Evolutionary conservation across 2,329 filamentous ascomycete species (phyloP).

Genomic region (Aspergillus pseudoviridinutans): DNA sequence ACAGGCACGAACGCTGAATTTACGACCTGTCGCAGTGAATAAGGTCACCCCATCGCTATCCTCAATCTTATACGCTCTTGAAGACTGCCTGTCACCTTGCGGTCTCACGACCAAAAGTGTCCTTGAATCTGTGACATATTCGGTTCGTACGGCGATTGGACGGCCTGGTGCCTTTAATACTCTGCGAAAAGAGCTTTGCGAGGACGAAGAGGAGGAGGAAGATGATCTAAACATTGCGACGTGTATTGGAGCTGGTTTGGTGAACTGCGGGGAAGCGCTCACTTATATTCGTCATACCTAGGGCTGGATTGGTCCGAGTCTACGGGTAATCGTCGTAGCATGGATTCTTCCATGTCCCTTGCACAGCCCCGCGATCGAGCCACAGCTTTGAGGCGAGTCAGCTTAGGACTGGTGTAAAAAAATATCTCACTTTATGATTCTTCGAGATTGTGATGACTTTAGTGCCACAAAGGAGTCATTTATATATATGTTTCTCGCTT

Average conservation of each 20-base stretch:
- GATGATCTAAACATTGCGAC: background rate
- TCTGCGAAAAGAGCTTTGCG: conserved; percentile 4
- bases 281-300: background rate
- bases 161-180: conserved; percentile 11
- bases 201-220: background rate
- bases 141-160: conserved; percentile 20
- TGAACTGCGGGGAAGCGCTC: background rate
- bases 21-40: conserved; percentile 24
- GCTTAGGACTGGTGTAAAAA: background rate
- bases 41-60: conserved; percentile 18
- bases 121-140: conserved; percentile 20
- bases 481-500: background rate
- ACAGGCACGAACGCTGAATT: conserved; percentile 18
- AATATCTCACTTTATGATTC: background rate
- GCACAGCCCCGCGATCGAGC: background rate
- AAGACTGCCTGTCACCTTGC: conserved; percentile 14
- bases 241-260: background rate
- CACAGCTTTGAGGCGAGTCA: background rate
- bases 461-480: background rate
- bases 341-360: background rate
- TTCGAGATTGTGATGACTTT: background rate
- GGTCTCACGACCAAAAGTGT: conserved; percentile 19
- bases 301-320: background rate
- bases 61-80: conserved; percentile 13
- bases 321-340: background rate